phyloP scores from a whole-genome alignment of 768 basidiomycete species.

The Suillus lakei region DNA sequence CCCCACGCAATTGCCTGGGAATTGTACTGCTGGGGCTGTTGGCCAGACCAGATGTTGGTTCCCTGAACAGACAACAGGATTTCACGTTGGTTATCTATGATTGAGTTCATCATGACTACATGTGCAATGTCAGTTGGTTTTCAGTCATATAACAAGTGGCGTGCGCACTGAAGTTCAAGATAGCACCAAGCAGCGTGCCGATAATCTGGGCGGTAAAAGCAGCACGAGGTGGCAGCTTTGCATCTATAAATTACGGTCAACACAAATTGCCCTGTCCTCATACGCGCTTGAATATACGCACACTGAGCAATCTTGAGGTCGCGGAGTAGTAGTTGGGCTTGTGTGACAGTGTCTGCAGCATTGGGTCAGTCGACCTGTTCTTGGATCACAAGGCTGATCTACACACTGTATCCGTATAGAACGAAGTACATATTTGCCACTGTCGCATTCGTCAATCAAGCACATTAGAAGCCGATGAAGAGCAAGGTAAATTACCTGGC shows the following conservation, averaged over 20 bases:
- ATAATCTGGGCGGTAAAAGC: constrained; percentile 71
- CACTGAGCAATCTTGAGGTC: constrained; percentile 55
- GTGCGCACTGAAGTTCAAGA: constrained; percentile 22
- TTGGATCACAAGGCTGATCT: background rate
- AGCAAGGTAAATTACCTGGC: constrained; percentile 5
- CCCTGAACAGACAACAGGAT: constrained; percentile 55
- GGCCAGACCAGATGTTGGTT: constrained; percentile 67
- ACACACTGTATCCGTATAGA: constrained; percentile 47
- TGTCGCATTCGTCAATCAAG: background rate
- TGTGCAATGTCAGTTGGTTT: background rate
- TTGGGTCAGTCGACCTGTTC: background rate
- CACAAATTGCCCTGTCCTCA: no score
- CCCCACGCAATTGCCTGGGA: constrained; percentile 68
- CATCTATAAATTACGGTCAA: constrained; percentile 33
- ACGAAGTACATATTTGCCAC: constrained; percentile 45
- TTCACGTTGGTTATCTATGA: constrained; percentile 52
- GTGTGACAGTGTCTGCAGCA: constrained; percentile 46
- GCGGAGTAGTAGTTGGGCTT: constrained; percentile 46
- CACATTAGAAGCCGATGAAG: background rate
- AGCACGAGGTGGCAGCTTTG: constrained; percentile 69
- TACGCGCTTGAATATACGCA: background rate
- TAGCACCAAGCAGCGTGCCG: constrained; percentile 59
- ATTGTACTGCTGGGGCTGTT: constrained; percentile 55
- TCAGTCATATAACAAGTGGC: constrained; percentile 27
- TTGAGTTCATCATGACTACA: constrained; percentile 62